Evolutionary conservation across 345 rosid genomes (phyloP).

Genomic region (Heritiera fomes): DNA sequence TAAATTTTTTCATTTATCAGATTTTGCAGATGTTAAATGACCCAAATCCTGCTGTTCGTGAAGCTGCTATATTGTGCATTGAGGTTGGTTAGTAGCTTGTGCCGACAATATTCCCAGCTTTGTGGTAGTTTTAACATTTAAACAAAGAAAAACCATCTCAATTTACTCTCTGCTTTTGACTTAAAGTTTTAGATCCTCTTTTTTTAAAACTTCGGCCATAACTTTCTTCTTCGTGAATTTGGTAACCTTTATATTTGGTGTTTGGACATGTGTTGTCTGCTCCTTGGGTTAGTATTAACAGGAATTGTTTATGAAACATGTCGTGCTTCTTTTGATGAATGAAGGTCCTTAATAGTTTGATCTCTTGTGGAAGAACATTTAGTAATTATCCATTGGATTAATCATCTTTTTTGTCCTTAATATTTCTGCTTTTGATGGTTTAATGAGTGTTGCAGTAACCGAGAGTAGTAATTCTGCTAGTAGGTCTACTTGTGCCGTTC

Average conservation of each 20-base stretch:
- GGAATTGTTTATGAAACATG: neutral
- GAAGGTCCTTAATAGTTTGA: neutral
- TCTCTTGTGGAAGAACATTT: neutral
- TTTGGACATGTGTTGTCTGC: neutral
- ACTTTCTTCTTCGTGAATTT: neutral
- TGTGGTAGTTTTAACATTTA: neutral
- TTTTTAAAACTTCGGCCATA: neutral
- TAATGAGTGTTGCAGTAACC: neutral
- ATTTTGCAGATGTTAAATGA: conserved; percentile 93
- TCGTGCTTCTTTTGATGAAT: neutral
- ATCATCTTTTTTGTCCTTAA: neutral
- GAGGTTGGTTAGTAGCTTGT: conserved; percentile 49
- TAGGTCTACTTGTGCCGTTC: neutral
- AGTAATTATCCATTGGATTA: neutral
- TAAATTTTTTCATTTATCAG: conserved; percentile 38
- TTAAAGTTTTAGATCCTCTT: neutral
- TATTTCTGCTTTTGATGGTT: conserved; percentile 11
- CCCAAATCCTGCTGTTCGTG: conserved; percentile 83
- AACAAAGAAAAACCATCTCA: neutral
- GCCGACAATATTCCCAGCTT: too few relatives aligned
- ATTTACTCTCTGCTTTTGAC: neutral
- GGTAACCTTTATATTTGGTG: neutral
- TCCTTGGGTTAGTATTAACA: neutral
- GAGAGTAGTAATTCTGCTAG: neutral
- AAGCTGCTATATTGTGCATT: conserved; percentile 88